phyloP scores from a whole-genome alignment of 805 yeast genomes.

The Lachancea cidri region DNA sequence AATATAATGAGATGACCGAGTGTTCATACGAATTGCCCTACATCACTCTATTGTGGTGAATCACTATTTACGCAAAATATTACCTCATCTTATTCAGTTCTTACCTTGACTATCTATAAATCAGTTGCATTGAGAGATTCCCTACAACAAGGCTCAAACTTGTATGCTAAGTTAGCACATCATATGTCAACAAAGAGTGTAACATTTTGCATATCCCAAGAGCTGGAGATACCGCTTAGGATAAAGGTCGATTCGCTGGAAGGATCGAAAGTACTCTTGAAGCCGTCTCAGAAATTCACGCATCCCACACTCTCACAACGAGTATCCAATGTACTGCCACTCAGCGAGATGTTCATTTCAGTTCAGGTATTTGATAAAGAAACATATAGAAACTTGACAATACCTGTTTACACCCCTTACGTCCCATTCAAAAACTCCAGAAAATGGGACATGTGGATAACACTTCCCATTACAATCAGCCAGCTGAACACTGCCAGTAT shows the following conservation, averaged over 20 bases:
- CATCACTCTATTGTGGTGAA: no score
- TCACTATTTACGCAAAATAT: no score
- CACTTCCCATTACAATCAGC: conserved; percentile 63
- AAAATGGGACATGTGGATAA: conserved; percentile 69
- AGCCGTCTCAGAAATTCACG: conserved; percentile 42
- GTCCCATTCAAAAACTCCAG: conserved; percentile 41
- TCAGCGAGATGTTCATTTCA: conserved; percentile 40
- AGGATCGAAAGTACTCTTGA: conserved; percentile 38
- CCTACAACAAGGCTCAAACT: not conserved
- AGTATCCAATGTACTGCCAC: conserved; percentile 35
- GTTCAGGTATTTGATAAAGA: conserved; percentile 40
- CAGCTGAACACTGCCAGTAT: conserved; percentile 64
- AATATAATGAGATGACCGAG: no score
- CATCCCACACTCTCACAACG: conserved; percentile 42
- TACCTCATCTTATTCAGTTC: no score
- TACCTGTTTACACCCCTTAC: conserved; percentile 47
- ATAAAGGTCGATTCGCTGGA: conserved; percentile 45
- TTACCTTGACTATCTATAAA: no score
- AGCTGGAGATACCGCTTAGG: conserved; percentile 44
- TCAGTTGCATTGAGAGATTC: no score
- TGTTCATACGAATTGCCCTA: no score
- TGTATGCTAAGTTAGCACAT: not conserved
- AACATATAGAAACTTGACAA: conserved; percentile 42
- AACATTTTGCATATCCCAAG: conserved; percentile 54
- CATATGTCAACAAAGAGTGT: conserved; percentile 34